A percentile compares a stretch with the other conserved stretches of the same genome.
These are phyloP conservation scores for Silybum marianum DNA, from an alignment of 129 eudicot species.

Conservation along the genomic window DNA sequence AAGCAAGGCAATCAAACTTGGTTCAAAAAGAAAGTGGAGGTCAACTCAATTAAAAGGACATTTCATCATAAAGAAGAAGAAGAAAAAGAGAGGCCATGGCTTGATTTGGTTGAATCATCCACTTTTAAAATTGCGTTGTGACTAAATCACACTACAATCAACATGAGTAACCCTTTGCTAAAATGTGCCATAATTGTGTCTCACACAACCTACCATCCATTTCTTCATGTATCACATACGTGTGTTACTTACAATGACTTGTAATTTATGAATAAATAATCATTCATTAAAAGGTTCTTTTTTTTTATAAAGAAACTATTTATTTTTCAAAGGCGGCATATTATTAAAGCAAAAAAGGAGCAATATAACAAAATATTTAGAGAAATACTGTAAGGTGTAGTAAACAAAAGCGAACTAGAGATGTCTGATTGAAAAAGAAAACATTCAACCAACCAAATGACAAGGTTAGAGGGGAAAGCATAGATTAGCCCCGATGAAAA, in stretches of 20 bases:
- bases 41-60: slow-evolving; percentile 17
- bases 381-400: too few relatives aligned
- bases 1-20: slow-evolving; percentile 9
- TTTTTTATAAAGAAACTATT: too few relatives aligned
- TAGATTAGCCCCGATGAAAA: too few relatives aligned
- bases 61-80: not conserved
- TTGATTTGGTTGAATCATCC: slow-evolving; percentile 6
- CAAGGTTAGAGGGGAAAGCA: too few relatives aligned
- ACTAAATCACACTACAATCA: slow-evolving; percentile 20
- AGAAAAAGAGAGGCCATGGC: not conserved
- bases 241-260: not conserved
- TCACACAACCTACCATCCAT: slow-evolving; percentile 20
- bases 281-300: too few relatives aligned
- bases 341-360: too few relatives aligned
- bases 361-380: too few relatives aligned
- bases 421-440: too few relatives aligned
- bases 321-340: too few relatives aligned
- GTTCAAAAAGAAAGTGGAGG: slow-evolving; percentile 22
- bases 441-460: too few relatives aligned
- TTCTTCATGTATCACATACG: not conserved
- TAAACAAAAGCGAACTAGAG: too few relatives aligned
- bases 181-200: slow-evolving; percentile 18
- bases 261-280: not conserved
- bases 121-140: slow-evolving; percentile 21
- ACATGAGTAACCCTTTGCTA: slow-evolving; percentile 11